Percentiles rank a stretch among this genome's conserved stretches.
These are phyloP conservation scores for Fulvia fulva DNA, from an alignment of 2,329 filamentous ascomycete species.

Conservation along the genomic window DNA sequence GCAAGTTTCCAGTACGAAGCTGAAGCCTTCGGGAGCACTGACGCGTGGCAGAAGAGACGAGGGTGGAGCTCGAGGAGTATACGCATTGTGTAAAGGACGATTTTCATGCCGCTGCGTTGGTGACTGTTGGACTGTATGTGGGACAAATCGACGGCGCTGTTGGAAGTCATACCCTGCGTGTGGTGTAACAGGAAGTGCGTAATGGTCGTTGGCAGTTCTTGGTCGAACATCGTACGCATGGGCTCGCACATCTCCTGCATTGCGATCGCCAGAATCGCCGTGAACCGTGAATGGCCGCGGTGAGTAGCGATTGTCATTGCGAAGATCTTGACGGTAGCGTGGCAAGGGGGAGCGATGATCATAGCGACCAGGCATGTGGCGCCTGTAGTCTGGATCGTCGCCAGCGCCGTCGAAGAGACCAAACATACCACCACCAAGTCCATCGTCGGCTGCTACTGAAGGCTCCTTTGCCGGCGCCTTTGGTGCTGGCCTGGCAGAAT, in stretches of 20 bases:
- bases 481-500: constrained; percentile 2
- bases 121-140: neutral
- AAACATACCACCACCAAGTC: constrained; percentile 25
- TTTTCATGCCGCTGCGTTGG: neutral
- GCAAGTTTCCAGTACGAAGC: constrained; percentile 16
- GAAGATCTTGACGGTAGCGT: neutral
- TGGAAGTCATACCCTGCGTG: constrained; percentile 1
- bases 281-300: constrained; percentile 5
- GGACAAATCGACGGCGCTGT: neutral
- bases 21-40: constrained; percentile 2
- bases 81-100: neutral
- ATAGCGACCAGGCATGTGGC: neutral
- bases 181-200: neutral
- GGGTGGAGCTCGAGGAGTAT: neutral
- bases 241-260: neutral
- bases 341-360: neutral
- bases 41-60: neutral
- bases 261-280: neutral
- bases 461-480: constrained; percentile 15
- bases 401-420: constrained; percentile 35
- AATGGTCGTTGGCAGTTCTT: neutral
- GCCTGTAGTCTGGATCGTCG: constrained; percentile 18
- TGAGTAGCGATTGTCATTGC: neutral
- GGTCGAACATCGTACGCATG: neutral
- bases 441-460: constrained; percentile 8